These are phyloP conservation scores for Ogataea pignaliae DNA, from an alignment of 805 yeast genomes.

Conservation along the genomic window DNA sequence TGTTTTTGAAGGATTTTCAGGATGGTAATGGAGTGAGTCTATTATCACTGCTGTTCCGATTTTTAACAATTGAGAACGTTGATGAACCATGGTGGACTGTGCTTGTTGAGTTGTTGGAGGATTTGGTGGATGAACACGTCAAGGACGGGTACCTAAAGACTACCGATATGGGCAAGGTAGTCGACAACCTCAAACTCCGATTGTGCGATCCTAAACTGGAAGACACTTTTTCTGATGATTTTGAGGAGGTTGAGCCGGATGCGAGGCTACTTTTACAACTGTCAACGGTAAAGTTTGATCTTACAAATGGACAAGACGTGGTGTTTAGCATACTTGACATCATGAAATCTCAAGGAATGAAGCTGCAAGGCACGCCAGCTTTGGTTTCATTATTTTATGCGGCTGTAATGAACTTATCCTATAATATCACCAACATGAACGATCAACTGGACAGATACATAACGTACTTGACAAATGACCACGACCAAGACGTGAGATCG, in stretches of 20 bases:
- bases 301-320: not conserved
- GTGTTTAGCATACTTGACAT: too few relatives aligned
- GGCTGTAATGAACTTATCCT: conserved; percentile 14
- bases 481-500: conserved; percentile 1
- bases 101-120: conserved; percentile 8
- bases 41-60: not conserved
- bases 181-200: not conserved
- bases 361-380: not conserved
- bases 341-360: conserved; percentile 1
- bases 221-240: not conserved
- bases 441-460: not conserved
- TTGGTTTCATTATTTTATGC: conserved; percentile 5
- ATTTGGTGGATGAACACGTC: conserved; percentile 2
- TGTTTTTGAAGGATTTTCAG: not conserved
- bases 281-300: conserved; percentile 6
- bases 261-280: conserved; percentile 4
- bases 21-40: not conserved
- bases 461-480: not conserved
- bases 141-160: not conserved
- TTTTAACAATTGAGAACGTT: not conserved
- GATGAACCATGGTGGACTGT: conserved; percentile 4
- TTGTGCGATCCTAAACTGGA: too few relatives aligned
- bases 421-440: conserved; percentile 3
- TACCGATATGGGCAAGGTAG: not conserved
- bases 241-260: not conserved